Base-by-base conservation (phyloP, 805 yeast genomes). In the Scheffersomyces spartinae region DNA sequence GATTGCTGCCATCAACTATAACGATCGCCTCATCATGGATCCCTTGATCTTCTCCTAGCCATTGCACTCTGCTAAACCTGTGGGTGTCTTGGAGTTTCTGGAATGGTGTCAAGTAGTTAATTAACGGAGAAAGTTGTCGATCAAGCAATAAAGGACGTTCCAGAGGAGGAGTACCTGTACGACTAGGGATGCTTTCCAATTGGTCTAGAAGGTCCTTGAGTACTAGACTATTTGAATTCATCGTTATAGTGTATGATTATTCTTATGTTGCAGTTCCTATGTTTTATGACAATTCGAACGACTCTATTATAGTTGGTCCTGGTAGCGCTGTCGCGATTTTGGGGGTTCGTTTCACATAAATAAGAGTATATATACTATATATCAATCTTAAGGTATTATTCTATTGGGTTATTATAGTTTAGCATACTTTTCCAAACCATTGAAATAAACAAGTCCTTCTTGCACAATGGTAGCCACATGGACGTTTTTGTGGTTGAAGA, bases 381-480 rank as follows among this genome's bases (percentile, higher is more conserved):
- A n/a, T n/a, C n/a, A n/a, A n/a, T n/a, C n/a, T 6, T 21, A 6
- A 12, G 17, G 5, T 9, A 13, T 13, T 21, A 6, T 10, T 13
- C 24, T 12, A 12, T n/a, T n/a, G n/a, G n/a, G n/a, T 9, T 6
- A 15, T 21, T 28, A 38, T 14, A 38, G 21, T 25, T 39, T 38
- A 9, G 38, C 43, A 8, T 25, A 26, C 12, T 30, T 18, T 24
- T 42, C 47, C 14, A 47, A 21, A 1, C 46, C 49, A 23, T 47
- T 45, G 26, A 55, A 29, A 39, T 39, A 26, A 40, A 68, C 29
- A 33, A 74, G 50, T 0, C 83, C 84, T 45, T 79, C 85, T 46
- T 80, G 88, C 6, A 72, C 45, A 2, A 74, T 59, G 0, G 75
- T 64, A 2, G 81, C 80, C 3, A 71, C 62, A 29, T 74, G 63